Percentiles rank a stretch among this genome's conserved stretches.
phyloP scores from a whole-genome alignment of 164 flowering plant species.

The Platanus orientalis region DNA sequence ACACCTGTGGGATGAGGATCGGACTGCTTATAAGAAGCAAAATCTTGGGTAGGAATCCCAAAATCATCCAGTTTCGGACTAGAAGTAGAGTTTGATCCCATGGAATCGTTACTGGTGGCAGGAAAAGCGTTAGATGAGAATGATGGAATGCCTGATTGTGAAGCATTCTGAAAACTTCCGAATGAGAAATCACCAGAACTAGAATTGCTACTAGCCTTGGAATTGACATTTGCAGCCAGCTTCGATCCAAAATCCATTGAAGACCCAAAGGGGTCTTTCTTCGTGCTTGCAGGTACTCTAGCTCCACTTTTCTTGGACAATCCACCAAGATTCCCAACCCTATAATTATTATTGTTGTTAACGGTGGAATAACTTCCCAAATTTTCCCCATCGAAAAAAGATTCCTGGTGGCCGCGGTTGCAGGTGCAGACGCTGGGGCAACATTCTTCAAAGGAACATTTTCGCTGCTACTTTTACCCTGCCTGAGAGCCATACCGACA shows the following conservation, averaged over 20 bases:
- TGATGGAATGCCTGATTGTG: slow-evolving; percentile 14
- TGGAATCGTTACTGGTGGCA: slow-evolving; percentile 18
- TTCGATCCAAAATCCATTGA: slow-evolving; percentile 51
- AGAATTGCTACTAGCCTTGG: slow-evolving; percentile 10
- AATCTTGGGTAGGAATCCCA: slow-evolving; percentile 27
- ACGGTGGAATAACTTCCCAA: slow-evolving; percentile 26
- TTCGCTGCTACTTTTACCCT: slow-evolving; percentile 32
- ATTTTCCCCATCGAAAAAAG: slow-evolving; percentile 61
- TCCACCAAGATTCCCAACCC: slow-evolving; percentile 44
- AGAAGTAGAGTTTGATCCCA: slow-evolving; percentile 23
- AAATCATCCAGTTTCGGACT: slow-evolving; percentile 36
- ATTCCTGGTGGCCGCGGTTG: slow-evolving; percentile 17
- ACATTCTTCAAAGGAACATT: slow-evolving; percentile 73
- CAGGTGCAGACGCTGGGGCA: slow-evolving; percentile 7
- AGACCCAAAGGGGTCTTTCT: slow-evolving; percentile 76
- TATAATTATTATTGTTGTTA: slow-evolving; percentile 9
- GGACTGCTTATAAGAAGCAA: slow-evolving; percentile 31
- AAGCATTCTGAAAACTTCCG: slow-evolving; percentile 34
- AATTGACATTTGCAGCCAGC: slow-evolving; percentile 12
- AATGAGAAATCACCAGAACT: slow-evolving; percentile 27
- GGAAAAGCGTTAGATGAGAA: slow-evolving; percentile 24
- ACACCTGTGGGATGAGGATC: slow-evolving; percentile 29
- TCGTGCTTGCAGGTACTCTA: slow-evolving; percentile 21
- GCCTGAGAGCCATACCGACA: slow-evolving; percentile 76
- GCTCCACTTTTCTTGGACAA: slow-evolving; percentile 37